Base-by-base conservation (phyloP, 805 yeast species). In the Aciculoconidium aculeatum region DNA sequence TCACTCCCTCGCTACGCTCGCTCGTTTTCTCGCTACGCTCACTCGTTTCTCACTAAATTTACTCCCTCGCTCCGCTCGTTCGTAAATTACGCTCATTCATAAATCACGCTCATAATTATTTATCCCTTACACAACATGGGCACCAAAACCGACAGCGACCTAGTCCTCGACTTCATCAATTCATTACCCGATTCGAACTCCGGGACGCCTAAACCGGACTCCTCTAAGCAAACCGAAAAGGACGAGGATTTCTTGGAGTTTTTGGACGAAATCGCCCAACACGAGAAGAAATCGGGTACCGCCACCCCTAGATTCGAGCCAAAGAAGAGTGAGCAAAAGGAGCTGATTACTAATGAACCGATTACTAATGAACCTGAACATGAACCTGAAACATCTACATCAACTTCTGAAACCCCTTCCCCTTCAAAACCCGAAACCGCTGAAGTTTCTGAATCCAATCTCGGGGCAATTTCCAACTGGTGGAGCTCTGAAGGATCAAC, bases 131-230 rank as follows among this genome's bases (percentile, higher is more conserved):
- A 25, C 27, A 30, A 21, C 21, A 39, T 30, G 37, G 23, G 12
- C 11, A 21, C 39, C n/a, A 36, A 32, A 23, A 62, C 66, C 11
- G 80, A 77, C 35, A 77, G 78, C 14, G 83, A 80, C 39, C 90
- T 82, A 44, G 90, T 83, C 4, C 65, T 83, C 31, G 90, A 82
- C 39, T 84, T 84, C 48, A 66, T 83, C 42, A 86, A 81, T 46
- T 80, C 88, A 1, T 68, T 86, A 27, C 92, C 94, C 3, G 86
- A 79, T 28, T 65, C 68, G 14, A 58, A 56, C 34, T 34, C 52
- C n/a, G 44, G 46, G 7, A 53, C 61, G 4, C 54, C 56, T 12
- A 42, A 37, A 17, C 58, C 66, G 21, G 57, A 51, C 14, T 37
- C 39, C 15, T 40, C 32, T 10, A 23, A 23, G 24, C 32, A 20